Conservation (phyloP, 202 grass and related monocot genomes). For the Setaria italica region DNA sequence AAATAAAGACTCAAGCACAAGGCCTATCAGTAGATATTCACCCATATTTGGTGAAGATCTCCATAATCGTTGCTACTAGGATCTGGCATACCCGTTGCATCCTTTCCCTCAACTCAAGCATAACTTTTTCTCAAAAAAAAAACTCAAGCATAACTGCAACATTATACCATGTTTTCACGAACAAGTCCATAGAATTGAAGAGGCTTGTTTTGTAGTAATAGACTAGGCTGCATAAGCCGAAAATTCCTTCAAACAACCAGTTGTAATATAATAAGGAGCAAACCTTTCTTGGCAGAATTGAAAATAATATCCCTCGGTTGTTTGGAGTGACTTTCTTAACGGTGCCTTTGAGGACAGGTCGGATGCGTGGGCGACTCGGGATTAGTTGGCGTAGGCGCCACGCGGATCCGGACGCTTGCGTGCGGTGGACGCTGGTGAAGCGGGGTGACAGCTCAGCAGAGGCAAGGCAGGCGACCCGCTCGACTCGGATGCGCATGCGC, state of each 20-base stretch:
- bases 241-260: neutral
- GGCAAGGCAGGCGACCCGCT: too few relatives aligned
- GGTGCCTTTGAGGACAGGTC: too few relatives aligned
- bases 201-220: neutral
- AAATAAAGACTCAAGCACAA: neutral
- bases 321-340: slow-evolving; percentile 45
- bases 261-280: neutral
- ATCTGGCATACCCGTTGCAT: neutral
- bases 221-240: neutral
- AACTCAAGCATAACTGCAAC: too few relatives aligned
- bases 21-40: neutral
- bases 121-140: too few relatives aligned
- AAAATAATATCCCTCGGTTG: slow-evolving; percentile 52
- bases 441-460: too few relatives aligned
- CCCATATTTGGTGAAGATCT: neutral
- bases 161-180: neutral
- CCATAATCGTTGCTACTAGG: neutral
- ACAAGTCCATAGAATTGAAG: neutral
- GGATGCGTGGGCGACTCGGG: too few relatives aligned
- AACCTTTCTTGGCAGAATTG: slow-evolving; percentile 69
- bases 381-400: too few relatives aligned
- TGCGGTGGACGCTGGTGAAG: too few relatives aligned
- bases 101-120: slow-evolving; percentile 53
- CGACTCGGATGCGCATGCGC: neutral
- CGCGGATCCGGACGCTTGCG: too few relatives aligned